phyloP scores from a whole-genome alignment of 78 protist species.

The Protostelium mycophagum region DNA sequence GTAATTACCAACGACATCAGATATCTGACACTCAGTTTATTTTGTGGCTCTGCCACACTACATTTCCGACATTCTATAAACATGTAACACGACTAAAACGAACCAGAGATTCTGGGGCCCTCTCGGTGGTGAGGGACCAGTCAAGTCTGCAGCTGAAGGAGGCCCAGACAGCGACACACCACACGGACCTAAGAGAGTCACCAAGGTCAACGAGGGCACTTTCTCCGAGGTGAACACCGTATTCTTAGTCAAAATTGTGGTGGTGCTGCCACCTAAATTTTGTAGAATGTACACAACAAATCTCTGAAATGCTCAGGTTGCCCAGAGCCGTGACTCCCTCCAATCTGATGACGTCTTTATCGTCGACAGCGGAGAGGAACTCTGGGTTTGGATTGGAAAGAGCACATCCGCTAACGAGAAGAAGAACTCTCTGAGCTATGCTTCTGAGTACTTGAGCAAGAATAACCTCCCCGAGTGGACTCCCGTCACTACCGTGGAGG shows the following conservation, averaged over 20 bases:
- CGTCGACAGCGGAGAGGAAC: constrained; percentile 30
- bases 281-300: no score
- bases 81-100: not conserved
- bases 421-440: constrained; percentile 17
- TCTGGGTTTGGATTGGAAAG: constrained; percentile 46
- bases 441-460: constrained; percentile 7
- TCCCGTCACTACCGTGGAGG: constrained; percentile 35
- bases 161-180: constrained; percentile 3
- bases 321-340: no score
- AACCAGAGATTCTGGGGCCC: not conserved
- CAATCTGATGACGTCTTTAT: constrained; percentile 33
- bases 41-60: no score
- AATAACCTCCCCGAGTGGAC: constrained; percentile 11
- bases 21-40: no score
- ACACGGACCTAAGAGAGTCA: constrained; percentile 6
- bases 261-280: no score
- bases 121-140: constrained; percentile 11
- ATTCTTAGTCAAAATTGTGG: no score
- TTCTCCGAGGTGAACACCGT: not conserved
- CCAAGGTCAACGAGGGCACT: constrained; percentile 15
- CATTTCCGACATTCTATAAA: no score
- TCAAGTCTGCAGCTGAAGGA: constrained; percentile 1
- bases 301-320: no score
- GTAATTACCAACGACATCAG: no score
- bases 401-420: constrained; percentile 12